phyloP scores from a whole-genome alignment of 345 rosid genomes.

The Salix arbutifolia region DNA sequence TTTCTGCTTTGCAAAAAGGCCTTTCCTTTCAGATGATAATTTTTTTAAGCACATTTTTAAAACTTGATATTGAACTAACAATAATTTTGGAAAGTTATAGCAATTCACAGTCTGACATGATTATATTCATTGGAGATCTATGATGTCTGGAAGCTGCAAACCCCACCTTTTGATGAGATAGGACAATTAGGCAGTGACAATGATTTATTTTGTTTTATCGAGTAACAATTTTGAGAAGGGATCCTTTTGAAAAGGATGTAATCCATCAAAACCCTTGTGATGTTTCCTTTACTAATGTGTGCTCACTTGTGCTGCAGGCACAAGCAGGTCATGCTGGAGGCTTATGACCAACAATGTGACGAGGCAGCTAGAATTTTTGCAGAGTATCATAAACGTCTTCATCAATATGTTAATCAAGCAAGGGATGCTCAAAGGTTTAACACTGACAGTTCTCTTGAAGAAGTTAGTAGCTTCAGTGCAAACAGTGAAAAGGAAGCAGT shows the following conservation, averaged over 20 bases:
- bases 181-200: not conserved
- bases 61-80: not conserved
- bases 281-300: not conserved
- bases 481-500: conserved; percentile 68
- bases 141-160: not conserved
- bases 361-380: conserved; percentile 87
- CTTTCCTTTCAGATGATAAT: not conserved
- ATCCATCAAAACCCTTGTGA: not conserved
- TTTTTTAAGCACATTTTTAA: not conserved
- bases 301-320: conserved; percentile 47
- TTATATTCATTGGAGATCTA: not conserved
- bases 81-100: not conserved
- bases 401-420: conserved; percentile 73
- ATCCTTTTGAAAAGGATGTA: not conserved
- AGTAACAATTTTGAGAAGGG: not conserved
- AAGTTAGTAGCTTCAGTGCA: conserved; percentile 40
- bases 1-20: not conserved
- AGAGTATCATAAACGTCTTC: conserved; percentile 80
- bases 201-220: not conserved
- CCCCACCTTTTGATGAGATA: not conserved
- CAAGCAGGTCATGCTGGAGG: conserved; percentile 77
- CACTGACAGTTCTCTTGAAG: conserved; percentile 51
- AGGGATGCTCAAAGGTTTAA: conserved; percentile 69
- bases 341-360: conserved; percentile 89
- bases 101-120: not conserved